Percentiles rank a stretch among this genome's conserved stretches.
Conservation (phyloP, 2,329 filamentous ascomycete genomes). For the Cryphonectria japonica region DNA sequence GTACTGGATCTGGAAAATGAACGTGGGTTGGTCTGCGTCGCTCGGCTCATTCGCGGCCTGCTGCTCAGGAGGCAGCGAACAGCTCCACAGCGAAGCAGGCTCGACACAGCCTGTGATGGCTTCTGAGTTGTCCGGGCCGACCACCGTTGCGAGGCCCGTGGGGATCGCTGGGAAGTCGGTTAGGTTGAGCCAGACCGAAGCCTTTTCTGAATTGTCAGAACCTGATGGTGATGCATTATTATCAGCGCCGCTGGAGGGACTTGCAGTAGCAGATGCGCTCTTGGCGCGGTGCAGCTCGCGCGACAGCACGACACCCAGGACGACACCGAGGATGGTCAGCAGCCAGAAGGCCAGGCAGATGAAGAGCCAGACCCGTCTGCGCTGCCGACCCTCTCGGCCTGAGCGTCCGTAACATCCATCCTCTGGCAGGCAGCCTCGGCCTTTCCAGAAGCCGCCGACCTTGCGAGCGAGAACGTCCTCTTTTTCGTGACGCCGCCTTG, state of each 20-base stretch:
- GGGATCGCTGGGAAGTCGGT: conserved; percentile 87
- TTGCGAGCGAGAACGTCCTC: conserved; percentile 65
- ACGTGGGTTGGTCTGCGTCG: conserved; percentile 71
- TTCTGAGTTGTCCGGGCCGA: conserved; percentile 69
- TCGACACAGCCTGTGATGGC: conserved; percentile 71
- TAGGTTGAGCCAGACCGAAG: conserved; percentile 74
- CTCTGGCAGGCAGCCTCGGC: conserved; percentile 64
- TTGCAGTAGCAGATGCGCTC: conserved; percentile 31
- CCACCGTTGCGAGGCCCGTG: conserved; percentile 78
- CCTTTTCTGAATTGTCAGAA: conserved; percentile 14
- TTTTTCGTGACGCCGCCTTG: conserved; percentile 63
- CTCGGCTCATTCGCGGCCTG: conserved; percentile 67
- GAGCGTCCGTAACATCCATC: conserved; percentile 68
- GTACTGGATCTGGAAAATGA: conserved; percentile 78
- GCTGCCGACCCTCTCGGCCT: conserved; percentile 66
- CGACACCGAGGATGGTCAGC: conserved; percentile 60
- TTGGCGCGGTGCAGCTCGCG: conserved; percentile 7
- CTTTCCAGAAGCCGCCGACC: conserved; percentile 66
- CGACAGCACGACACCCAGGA: conserved; percentile 52
- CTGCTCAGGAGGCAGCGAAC: conserved; percentile 77
- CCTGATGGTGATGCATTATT: not conserved
- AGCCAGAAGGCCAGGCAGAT: conserved; percentile 55
- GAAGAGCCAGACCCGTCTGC: conserved; percentile 62
- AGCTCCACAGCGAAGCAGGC: conserved; percentile 82
- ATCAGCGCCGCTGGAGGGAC: conserved; percentile 14